These are phyloP conservation scores for Zymoseptoria ardabiliae DNA, from an alignment of 2,329 filamentous ascomycete genomes.

Conservation along the genomic window DNA sequence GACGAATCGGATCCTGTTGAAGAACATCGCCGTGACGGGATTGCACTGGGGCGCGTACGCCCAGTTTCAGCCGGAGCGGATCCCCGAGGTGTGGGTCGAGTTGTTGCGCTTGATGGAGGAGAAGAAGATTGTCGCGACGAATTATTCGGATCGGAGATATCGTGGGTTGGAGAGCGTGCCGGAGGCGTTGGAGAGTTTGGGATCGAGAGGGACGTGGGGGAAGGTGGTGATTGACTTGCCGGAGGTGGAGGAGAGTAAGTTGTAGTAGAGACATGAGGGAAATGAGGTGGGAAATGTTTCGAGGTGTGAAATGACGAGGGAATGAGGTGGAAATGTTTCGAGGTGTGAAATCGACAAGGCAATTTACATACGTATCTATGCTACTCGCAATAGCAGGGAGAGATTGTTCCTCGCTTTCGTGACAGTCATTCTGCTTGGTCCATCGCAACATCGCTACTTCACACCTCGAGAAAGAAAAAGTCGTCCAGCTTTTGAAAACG, in stretches of 20 bases:
- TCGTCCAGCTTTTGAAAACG: no score
- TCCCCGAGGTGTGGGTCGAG: slow-evolving; percentile 71
- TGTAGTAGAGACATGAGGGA: slow-evolving; percentile 20
- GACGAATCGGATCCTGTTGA: slow-evolving; percentile 84
- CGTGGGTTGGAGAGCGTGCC: slow-evolving; percentile 74
- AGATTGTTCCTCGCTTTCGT: no score
- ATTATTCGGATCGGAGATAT: slow-evolving; percentile 75
- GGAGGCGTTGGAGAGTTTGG: slow-evolving; percentile 67
- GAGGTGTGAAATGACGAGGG: no score
- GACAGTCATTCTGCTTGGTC: no score
- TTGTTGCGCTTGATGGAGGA: slow-evolving; percentile 69
- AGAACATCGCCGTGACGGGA: slow-evolving; percentile 86
- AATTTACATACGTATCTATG: no score
- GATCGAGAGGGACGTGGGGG: slow-evolving; percentile 80
- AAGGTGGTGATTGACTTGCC: slow-evolving; percentile 89
- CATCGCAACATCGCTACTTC: no score
- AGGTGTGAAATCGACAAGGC: no score
- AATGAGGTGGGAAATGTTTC: no score
- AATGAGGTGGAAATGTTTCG: no score
- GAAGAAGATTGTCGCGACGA: slow-evolving; percentile 74
- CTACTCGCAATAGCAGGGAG: no score
- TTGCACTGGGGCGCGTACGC: slow-evolving; percentile 88
- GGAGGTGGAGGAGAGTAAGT: slow-evolving; percentile 48
- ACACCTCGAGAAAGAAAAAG: no score
- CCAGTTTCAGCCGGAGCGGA: slow-evolving; percentile 61